A percentile compares a stretch with the other conserved stretches of the same genome.
phyloP scores from a whole-genome alignment of 2,329 filamentous ascomycete species.

The Xylariaceae sp. region DNA sequence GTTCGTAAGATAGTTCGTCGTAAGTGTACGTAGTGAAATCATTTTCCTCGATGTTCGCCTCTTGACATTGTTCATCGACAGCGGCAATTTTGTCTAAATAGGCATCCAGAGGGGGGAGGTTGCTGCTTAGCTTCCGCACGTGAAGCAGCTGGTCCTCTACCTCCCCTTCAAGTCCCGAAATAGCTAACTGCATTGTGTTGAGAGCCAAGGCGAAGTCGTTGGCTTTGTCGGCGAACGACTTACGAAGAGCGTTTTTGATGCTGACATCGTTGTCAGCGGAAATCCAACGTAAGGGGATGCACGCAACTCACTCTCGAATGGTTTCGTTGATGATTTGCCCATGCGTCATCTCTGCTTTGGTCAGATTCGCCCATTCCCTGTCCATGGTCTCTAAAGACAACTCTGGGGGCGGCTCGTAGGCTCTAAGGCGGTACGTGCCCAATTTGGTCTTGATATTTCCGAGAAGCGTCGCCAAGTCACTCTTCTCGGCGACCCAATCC shows the following conservation, averaged over 20 bases:
- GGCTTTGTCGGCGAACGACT: constrained; percentile 93
- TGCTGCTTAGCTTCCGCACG: constrained; percentile 78
- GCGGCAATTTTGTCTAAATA: constrained; percentile 84
- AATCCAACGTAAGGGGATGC: neutral
- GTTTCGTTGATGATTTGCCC: constrained; percentile 97
- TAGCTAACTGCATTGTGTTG: constrained; percentile 89
- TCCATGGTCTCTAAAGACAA: constrained; percentile 79
- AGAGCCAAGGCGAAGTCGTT: constrained; percentile 96
- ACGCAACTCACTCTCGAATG: constrained; percentile 69
- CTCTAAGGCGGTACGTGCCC: constrained; percentile 83
- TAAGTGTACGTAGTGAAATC: constrained; percentile 99
- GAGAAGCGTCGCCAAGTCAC: constrained; percentile 82
- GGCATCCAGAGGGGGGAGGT: constrained; percentile 79
- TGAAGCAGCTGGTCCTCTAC: constrained; percentile 91
- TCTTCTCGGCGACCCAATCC: constrained; percentile 96
- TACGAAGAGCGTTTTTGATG: constrained; percentile 92
- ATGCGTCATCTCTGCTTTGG: constrained; percentile 77
- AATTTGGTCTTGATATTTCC: constrained; percentile 99
- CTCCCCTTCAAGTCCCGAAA: constrained; percentile 94
- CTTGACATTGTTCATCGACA: constrained; percentile 81
- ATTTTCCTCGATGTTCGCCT: constrained; percentile 98
- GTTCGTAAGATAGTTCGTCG: constrained; percentile 90
- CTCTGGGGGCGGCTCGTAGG: constrained; percentile 84
- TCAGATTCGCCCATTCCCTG: constrained; percentile 70
- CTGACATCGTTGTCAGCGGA: constrained; percentile 36